Conservation (phyloP, 129 eudicot species). For the Tanacetum coccineum region DNA sequence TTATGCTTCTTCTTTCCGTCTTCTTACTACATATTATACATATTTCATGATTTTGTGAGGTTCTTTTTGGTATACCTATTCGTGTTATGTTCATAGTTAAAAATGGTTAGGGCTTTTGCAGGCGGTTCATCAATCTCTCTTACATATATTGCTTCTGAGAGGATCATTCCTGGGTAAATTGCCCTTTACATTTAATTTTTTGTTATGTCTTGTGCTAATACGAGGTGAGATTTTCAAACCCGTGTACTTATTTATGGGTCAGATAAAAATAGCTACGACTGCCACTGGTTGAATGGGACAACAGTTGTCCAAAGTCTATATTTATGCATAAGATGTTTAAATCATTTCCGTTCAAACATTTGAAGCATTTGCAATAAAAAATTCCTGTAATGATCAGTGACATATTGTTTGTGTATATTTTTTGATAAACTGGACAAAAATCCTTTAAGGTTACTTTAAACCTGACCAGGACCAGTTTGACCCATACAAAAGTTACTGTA, state of each 20-base stretch:
- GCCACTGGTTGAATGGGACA: neutral
- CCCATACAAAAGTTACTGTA: too few relatives aligned
- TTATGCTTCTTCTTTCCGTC: neutral
- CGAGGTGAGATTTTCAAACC: neutral
- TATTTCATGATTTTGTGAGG: neutral
- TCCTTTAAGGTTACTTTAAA: too few relatives aligned
- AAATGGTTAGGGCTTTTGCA: slow-evolving; percentile 27
- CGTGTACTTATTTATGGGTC: neutral
- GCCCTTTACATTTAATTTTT: neutral
- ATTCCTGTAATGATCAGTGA: neutral
- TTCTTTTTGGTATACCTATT: neutral
- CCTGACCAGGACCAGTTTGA: too few relatives aligned
- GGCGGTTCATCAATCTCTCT: slow-evolving; percentile 93
- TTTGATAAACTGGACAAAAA: neutral
- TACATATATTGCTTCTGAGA: slow-evolving; percentile 92
- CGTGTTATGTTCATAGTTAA: slow-evolving; percentile 4
- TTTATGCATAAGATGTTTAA: neutral
- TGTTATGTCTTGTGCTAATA: slow-evolving; percentile 1
- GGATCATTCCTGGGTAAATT: slow-evolving; percentile 84
- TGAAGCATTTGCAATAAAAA: neutral
- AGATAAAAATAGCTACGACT: neutral
- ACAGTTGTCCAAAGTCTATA: neutral
- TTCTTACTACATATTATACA: slow-evolving; percentile 4
- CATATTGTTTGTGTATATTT: neutral
- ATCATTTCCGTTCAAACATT: neutral